Base-by-base conservation (phyloP, 2,329 filamentous ascomycete species). In the Pestalotiopsis sp. region DNA sequence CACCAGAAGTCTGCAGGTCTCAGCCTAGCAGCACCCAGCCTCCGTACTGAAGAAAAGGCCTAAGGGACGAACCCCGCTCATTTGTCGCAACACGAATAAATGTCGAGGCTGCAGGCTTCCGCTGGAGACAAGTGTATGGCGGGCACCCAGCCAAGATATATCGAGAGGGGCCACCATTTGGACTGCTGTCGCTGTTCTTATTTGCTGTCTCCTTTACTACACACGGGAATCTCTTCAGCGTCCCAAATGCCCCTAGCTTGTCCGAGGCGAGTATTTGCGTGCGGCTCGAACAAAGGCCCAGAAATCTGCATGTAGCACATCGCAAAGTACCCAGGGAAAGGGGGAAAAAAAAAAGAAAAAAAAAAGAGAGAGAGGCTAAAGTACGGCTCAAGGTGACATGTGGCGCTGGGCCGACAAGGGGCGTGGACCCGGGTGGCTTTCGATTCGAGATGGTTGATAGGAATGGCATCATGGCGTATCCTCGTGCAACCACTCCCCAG, bases 391-490 rank as follows among this genome's bases (percentile, higher is more conserved):
- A 17, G 61, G 38, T 49, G 20, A 31, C 23, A 45, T 64, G 61
- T 38, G 25, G 61, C 61, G 41, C 45, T 52, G 45, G 9, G 45
- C 41, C 45, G 45, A 52, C 45, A 20, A 52, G 45, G 45, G 45
- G 45, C 17, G 20, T n/a, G 45, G 20, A 20, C 45, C 20, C 17
- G n/a, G 45, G 45, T n/a, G 7, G 45, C 45, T 20, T 52, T 49
- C 13, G 41, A 49, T 49, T 52, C 45, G 17, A 52, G 9, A 52
- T 52, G 17, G 45, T 52, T 23, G 45, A 52, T 52, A n/a, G 45
- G 17, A 62, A n/a, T 64, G 14, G 61, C 40, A 64, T 45, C 61
- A 64, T 64, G 61, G 61, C 61, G 61, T 45, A 6, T 36, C 25
- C 7, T 63, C 13, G 61, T 64, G 61, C 13, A 49, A 64, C 61